A percentile compares a stretch with the other conserved stretches of the same genome.
Conservation (phyloP, 495 filamentous ascomycete species). For the Niebla homalea region DNA sequence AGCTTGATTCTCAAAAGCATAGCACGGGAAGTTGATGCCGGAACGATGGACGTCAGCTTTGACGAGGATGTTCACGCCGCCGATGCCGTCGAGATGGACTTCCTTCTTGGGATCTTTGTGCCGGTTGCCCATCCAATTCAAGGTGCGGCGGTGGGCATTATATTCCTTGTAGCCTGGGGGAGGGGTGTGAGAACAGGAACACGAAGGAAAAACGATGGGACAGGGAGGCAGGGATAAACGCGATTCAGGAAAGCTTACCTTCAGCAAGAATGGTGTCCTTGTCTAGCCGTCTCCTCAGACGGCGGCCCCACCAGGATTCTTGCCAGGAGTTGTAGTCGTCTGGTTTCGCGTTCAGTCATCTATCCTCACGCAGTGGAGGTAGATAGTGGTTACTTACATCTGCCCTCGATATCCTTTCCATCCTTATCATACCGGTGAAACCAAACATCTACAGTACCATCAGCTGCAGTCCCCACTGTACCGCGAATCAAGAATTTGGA, state of each 20-base stretch:
- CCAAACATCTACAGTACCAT: conserved; percentile 53
- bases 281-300: conserved; percentile 1
- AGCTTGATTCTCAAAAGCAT: conserved; percentile 78
- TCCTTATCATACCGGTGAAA: conserved; percentile 59
- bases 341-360: conserved; percentile 4
- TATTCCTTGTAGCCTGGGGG: conserved; percentile 60
- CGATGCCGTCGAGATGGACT: conserved; percentile 66
- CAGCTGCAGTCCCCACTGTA: not conserved
- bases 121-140: conserved; percentile 64
- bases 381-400: conserved; percentile 41
- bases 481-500: conserved; percentile 18
- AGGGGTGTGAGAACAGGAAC: not conserved
- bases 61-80: conserved; percentile 72
- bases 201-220: not conserved
- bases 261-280: conserved; percentile 16
- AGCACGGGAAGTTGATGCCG: conserved; percentile 76
- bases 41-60: conserved; percentile 76
- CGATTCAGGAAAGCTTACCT: conserved; percentile 3
- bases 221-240: not conserved
- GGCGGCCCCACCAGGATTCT: conserved; percentile 16
- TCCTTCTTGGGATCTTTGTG: conserved; percentile 57
- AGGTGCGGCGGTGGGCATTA: conserved; percentile 58
- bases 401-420: conserved; percentile 60
- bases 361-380: not conserved
- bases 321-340: conserved; percentile 20